phyloP scores from a whole-genome alignment of 2,329 filamentous ascomycete species.

The Corniculantispora saksenae region DNA sequence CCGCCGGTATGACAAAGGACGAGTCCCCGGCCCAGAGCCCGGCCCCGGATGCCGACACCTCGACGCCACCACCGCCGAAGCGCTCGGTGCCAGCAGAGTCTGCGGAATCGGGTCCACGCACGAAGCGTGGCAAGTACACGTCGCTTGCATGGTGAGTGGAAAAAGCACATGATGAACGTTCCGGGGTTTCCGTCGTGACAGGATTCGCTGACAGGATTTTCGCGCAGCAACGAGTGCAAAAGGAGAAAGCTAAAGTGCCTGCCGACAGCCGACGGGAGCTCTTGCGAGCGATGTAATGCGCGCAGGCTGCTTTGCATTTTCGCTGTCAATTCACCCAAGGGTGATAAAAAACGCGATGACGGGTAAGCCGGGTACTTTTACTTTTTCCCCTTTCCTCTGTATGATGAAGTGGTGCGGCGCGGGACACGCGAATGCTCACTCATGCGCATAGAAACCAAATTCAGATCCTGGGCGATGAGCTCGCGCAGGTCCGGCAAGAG shows the following conservation, averaged over 20 bases:
- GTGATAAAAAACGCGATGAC: conserved; percentile 26
- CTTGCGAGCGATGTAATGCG: conserved; percentile 34
- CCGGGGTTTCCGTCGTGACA: background rate
- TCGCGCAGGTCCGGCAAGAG: conserved; percentile 33
- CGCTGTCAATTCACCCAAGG: conserved; percentile 25
- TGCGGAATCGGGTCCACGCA: conserved; percentile 17
- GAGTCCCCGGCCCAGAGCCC: conserved; percentile 8
- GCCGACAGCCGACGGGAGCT: conserved; percentile 25
- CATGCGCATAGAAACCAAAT: conserved; percentile 9
- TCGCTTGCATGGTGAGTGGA: conserved; percentile 37
- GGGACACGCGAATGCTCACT: background rate
- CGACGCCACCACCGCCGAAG: conserved; percentile 15
- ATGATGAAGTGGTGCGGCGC: no score
- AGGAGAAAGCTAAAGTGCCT: conserved; percentile 44
- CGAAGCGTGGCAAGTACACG: conserved; percentile 40
- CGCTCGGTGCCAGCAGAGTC: conserved; percentile 10
- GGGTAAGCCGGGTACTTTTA: conserved; percentile 20
- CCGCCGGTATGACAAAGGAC: conserved; percentile 6
- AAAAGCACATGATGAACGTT: background rate
- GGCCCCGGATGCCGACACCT: background rate
- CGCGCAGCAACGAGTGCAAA: conserved; percentile 39
- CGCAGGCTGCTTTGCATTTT: conserved; percentile 31
- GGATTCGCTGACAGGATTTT: background rate
- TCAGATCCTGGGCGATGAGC: conserved; percentile 30
- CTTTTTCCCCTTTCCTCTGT: no score